These are phyloP conservation scores for Xerocomus amazonicus DNA, from an alignment of 1,284 basidiomycete species.

Conservation along the genomic window DNA sequence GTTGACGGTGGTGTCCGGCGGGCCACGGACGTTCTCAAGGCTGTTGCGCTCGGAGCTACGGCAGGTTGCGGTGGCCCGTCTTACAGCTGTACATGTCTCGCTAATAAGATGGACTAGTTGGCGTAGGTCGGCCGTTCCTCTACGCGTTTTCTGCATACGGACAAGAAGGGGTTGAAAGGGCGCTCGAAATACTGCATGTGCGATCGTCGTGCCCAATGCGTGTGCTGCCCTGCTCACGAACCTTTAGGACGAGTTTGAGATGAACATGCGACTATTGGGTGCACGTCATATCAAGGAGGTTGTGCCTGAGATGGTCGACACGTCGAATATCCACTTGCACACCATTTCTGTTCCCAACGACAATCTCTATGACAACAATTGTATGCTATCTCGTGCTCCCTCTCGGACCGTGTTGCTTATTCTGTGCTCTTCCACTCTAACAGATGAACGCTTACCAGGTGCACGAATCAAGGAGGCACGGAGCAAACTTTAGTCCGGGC, in stretches of 20 bases:
- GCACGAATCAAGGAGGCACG: conserved; percentile 50
- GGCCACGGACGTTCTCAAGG: conserved; percentile 91
- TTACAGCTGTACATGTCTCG: neutral
- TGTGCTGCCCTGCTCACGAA: conserved; percentile 5
- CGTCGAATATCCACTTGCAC: conserved; percentile 62
- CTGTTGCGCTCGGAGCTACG: conserved; percentile 87
- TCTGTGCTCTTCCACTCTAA: conserved; percentile 35
- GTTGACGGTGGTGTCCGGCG: conserved; percentile 91
- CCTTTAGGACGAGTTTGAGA: conserved; percentile 86
- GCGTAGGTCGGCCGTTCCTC: conserved; percentile 80
- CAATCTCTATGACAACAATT: conserved; percentile 73
- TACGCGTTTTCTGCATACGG: conserved; percentile 92
- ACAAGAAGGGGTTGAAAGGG: conserved; percentile 73
- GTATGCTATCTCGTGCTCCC: conserved; percentile 43
- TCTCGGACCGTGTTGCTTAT: neutral
- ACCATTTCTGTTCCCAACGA: conserved; percentile 64
- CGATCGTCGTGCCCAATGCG: conserved; percentile 18
- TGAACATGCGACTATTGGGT: conserved; percentile 88
- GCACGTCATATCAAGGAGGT: conserved; percentile 77
- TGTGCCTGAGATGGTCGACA: conserved; percentile 86
- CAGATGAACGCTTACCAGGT: conserved; percentile 44
- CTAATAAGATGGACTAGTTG: conserved; percentile 42
- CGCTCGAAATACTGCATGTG: conserved; percentile 76
- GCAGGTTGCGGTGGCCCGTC: conserved; percentile 49
- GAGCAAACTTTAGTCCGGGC: conserved; percentile 43